Conservation (phyloP, 176 grass and related monocot species). For the Phragmites australis region DNA sequence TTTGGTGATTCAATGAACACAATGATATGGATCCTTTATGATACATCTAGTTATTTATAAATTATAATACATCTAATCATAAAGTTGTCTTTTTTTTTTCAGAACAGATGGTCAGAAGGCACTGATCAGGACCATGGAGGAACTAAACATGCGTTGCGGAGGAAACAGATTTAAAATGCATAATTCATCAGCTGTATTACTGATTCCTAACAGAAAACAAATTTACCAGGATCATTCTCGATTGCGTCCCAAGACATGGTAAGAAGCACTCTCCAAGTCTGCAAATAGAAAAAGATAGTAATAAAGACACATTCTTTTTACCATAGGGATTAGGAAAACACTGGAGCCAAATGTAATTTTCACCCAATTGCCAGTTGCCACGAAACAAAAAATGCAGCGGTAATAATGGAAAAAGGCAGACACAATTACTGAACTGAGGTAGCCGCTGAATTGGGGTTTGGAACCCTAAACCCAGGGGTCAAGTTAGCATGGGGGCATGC, state of each 20-base stretch:
- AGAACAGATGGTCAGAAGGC: background rate
- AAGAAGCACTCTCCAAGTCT: conserved; percentile 7
- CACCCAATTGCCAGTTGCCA: background rate
- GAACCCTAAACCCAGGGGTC: background rate
- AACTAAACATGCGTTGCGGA: background rate
- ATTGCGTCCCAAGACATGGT: conserved; percentile 71
- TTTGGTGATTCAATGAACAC: background rate
- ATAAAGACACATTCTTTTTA: background rate
- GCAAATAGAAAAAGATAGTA: background rate
- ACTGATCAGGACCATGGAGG: background rate
- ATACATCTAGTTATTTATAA: no score
- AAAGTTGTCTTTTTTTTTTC: no score
- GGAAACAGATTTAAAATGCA: background rate
- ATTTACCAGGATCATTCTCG: conserved; percentile 79
- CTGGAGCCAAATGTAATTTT: background rate
- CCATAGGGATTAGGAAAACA: no score
- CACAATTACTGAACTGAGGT: background rate
- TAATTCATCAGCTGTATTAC: no score
- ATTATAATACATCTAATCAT: no score
- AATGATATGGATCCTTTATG: background rate
- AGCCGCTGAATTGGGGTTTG: background rate
- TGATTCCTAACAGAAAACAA: background rate
- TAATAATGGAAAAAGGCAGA: no score
- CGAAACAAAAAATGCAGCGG: no score
- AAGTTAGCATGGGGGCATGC: no score